Conservation (phyloP, 805 yeast species). For the Teunomyces aglyptinius region DNA sequence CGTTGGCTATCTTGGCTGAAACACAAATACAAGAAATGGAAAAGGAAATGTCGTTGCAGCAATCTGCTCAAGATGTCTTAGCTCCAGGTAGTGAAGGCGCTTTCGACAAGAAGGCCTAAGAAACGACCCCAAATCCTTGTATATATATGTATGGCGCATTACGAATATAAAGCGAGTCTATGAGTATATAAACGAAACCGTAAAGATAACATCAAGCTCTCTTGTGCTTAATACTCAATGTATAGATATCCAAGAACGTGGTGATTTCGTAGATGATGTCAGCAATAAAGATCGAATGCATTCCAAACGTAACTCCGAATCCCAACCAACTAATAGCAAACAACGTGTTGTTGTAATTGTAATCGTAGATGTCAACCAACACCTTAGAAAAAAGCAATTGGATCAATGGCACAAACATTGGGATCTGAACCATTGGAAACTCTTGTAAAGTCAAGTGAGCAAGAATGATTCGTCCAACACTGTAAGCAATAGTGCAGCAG, state of each 20-base stretch:
- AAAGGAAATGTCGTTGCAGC: conserved; percentile 81
- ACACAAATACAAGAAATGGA: conserved; percentile 93
- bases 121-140: conserved; percentile 2
- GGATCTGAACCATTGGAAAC: conserved; percentile 72
- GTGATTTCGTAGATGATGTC: conserved; percentile 82
- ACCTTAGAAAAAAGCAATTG: conserved; percentile 42
- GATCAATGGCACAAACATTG: conserved; percentile 61
- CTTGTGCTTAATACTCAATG: conserved; percentile 79
- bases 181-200: background rate
- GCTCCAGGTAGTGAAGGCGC: conserved; percentile 53
- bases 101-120: conserved; percentile 24
- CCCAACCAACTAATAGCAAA: conserved; percentile 61
- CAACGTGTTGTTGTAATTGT: conserved; percentile 42
- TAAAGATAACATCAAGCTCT: conserved; percentile 32
- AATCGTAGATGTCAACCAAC: conserved; percentile 35
- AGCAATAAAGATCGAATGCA: conserved; percentile 69
- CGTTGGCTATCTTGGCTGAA: conserved; percentile 85
- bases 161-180: conserved; percentile 3
- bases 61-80: conserved; percentile 70
- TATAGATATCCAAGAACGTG: conserved; percentile 76
- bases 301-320: conserved; percentile 62
- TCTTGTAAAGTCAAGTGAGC: conserved; percentile 80
- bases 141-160: conserved; percentile 6
- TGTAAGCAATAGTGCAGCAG: conserved; percentile 75
- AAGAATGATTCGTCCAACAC: conserved; percentile 87